phyloP scores from a whole-genome alignment of 2,329 filamentous ascomycete genomes.

The Fusarium sp. region DNA sequence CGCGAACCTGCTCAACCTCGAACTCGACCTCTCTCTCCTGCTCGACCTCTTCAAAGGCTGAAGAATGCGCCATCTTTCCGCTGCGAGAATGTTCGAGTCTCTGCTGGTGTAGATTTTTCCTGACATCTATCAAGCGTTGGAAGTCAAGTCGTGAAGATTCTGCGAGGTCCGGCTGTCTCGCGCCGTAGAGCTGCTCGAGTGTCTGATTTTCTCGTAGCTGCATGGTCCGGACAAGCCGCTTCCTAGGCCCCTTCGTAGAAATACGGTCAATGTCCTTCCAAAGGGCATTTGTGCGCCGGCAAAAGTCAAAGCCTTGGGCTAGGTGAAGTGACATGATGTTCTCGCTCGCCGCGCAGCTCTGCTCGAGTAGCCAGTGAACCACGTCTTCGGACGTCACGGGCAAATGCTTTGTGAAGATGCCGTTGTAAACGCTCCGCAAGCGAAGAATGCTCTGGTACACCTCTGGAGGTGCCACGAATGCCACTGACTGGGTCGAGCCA shows the following conservation, averaged over 20 bases:
- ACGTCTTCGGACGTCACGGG: conserved; percentile 34
- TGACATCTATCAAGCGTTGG: neutral
- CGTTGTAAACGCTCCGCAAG: conserved; percentile 50
- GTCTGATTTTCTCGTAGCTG: conserved; percentile 67
- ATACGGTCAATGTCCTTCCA: conserved; percentile 58
- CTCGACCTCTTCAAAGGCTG: conserved; percentile 70
- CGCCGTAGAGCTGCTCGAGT: conserved; percentile 68
- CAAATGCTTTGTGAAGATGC: neutral
- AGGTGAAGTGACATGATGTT: conserved; percentile 69
- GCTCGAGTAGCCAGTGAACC: conserved; percentile 71
- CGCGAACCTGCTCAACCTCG: conserved; percentile 68
- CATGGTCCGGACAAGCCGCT: conserved; percentile 45
- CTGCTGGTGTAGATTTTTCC: neutral
- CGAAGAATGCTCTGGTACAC: conserved; percentile 69
- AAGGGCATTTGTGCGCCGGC: conserved; percentile 64
- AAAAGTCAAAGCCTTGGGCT: conserved; percentile 72
- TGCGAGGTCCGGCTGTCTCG: conserved; percentile 17
- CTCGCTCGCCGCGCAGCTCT: conserved; percentile 71
- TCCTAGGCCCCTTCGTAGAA: conserved; percentile 47
- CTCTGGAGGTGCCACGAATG: conserved; percentile 69
- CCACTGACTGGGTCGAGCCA: conserved; percentile 64
- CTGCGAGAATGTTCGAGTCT: neutral
- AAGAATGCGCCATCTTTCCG: conserved; percentile 48
- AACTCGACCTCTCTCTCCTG: conserved; percentile 70
- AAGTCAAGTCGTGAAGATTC: neutral